Evolutionary conservation across 768 basidiomycete genomes (phyloP).

Genomic region (Podaxis sp.): DNA sequence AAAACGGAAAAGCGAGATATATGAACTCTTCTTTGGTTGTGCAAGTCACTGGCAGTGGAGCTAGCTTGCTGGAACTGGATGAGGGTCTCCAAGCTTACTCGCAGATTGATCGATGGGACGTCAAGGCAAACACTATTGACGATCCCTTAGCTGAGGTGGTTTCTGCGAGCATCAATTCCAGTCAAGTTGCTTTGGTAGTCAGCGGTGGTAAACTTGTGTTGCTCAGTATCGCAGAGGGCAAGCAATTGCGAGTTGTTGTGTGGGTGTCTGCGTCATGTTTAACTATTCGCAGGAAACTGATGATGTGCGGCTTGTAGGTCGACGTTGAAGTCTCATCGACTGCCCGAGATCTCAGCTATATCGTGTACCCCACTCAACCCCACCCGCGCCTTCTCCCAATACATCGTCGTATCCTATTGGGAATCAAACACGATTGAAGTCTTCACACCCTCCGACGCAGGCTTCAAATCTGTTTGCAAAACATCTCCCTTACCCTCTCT

Average conservation of each 20-base stretch:
- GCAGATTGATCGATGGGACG: conserved; percentile 38
- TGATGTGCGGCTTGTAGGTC: neutral
- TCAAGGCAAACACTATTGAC: neutral
- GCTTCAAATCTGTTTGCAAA: conserved; percentile 31
- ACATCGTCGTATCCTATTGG: conserved; percentile 77
- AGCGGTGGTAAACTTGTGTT: conserved; percentile 49
- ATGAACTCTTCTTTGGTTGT: conserved; percentile 55
- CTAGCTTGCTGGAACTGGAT: conserved; percentile 59
- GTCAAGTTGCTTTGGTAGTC: conserved; percentile 64
- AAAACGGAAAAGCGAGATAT: conserved; percentile 30
- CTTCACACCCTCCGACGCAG: conserved; percentile 30
- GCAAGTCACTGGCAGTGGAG: conserved; percentile 66
- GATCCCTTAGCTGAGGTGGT: conserved; percentile 45
- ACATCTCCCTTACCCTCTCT: conserved; percentile 37
- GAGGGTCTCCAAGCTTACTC: conserved; percentile 37
- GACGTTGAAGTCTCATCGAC: neutral
- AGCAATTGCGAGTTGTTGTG: conserved; percentile 20
- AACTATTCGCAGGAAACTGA: neutral
- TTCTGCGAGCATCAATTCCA: conserved; percentile 65
- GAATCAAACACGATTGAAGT: conserved; percentile 61
- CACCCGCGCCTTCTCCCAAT: conserved; percentile 39
- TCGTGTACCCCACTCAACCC: conserved; percentile 59
- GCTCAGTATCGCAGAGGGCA: conserved; percentile 45
- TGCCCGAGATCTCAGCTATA: conserved; percentile 65
- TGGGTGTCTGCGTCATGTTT: conserved; percentile 13